Evolutionary conservation across 371 early-diverging fungal species (phyloP).

Genomic region (Mortierella sp.): DNA sequence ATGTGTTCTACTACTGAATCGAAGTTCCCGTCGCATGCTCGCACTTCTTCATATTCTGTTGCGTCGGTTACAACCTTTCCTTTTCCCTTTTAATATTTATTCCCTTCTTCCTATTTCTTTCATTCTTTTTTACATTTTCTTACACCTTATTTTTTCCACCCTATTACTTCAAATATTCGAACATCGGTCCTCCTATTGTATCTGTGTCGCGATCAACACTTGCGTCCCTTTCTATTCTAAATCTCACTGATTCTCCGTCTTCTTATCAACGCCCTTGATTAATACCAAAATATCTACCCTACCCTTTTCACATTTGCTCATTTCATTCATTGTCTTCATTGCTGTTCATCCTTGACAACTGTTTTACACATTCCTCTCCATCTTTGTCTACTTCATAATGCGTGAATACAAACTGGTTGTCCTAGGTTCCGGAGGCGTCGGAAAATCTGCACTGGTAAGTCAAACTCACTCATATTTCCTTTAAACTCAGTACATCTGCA

Average conservation of each 20-base stretch:
- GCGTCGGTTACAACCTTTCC: neutral
- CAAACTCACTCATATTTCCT: neutral
- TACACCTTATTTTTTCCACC: neutral
- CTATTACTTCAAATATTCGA: neutral
- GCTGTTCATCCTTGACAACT: neutral
- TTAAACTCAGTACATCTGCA: neutral
- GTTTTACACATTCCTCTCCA: neutral
- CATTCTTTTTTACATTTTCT: neutral
- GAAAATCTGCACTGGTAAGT: constrained; percentile 91
- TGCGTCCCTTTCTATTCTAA: neutral
- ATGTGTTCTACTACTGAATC: constrained; percentile 3
- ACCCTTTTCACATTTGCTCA: neutral
- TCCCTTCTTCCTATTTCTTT: neutral
- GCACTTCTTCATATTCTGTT: neutral
- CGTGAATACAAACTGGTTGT: constrained; percentile 91
- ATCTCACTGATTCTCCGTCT: neutral
- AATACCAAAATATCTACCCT: neutral
- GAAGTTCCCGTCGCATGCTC: constrained; percentile 8
- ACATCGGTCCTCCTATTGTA: neutral
- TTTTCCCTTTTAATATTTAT: neutral
- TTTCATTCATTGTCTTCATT: neutral
- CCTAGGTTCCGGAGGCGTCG: constrained; percentile 92
- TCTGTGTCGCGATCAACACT: neutral
- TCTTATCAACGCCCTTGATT: neutral
- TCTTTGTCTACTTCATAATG: constrained; percentile 49